A percentile compares a stretch with the other conserved stretches of the same genome.
These are phyloP conservation scores for Hyphodiscus sp. DNA, from an alignment of 2,329 filamentous ascomycete species.

Conservation along the genomic window DNA sequence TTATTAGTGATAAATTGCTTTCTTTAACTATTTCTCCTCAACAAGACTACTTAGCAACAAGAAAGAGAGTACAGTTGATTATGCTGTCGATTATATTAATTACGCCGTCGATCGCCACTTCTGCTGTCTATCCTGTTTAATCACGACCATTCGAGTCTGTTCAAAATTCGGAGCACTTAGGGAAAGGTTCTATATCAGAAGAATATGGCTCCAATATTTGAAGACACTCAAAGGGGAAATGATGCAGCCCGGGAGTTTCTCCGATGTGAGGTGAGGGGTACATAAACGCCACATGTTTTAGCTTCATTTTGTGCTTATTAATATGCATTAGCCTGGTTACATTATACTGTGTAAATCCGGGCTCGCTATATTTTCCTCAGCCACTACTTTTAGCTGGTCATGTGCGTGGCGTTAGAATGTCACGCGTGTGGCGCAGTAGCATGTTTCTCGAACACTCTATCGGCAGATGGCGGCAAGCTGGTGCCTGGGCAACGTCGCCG, in stretches of 20 bases:
- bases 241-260: not conserved
- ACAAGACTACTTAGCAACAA: not conserved
- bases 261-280: not conserved
- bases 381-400: slow-evolving; percentile 10
- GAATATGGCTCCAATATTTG: not conserved
- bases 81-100: not conserved
- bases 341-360: slow-evolving; percentile 9
- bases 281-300: not conserved
- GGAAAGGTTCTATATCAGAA: not conserved
- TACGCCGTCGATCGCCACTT: not conserved
- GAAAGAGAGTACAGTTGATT: not conserved
- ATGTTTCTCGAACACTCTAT: slow-evolving; percentile 3
- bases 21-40: no score
- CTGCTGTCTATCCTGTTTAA: not conserved
- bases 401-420: slow-evolving; percentile 9
- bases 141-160: not conserved
- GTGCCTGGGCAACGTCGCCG: slow-evolving; percentile 1
- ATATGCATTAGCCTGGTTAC: slow-evolving; percentile 3
- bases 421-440: slow-evolving; percentile 5
- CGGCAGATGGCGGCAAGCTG: not conserved
- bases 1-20: no score
- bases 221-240: not conserved
- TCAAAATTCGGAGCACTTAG: not conserved
- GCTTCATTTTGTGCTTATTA: not conserved
- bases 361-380: slow-evolving; percentile 3